Percentiles rank a stretch among this genome's conserved stretches.
Conservation (phyloP, 2,329 filamentous ascomycete species). For the Hypoxylon sp. region DNA sequence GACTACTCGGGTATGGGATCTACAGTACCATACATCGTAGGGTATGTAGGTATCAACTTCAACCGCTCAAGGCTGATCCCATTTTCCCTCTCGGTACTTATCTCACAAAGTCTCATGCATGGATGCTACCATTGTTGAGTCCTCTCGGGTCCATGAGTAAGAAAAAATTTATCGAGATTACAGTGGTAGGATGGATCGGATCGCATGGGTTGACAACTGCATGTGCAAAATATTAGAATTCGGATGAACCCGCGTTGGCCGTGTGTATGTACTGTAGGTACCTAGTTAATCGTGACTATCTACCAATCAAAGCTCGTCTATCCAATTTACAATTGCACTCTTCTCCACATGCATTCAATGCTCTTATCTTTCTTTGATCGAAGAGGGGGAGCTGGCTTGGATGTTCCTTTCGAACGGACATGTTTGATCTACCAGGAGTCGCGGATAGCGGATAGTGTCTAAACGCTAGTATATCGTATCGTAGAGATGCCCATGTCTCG, state of each 20-base stretch:
- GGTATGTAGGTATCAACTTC: neutral
- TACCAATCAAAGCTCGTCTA: constrained; percentile 15
- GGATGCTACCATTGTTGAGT: neutral
- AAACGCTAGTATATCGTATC: neutral
- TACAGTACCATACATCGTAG: neutral
- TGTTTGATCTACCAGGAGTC: neutral
- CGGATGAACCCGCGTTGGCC: constrained; percentile 32
- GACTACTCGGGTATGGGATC: neutral
- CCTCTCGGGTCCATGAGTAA: neutral
- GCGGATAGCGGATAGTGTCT: constrained; percentile 1
- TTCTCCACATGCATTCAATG: neutral
- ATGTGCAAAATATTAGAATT: constrained; percentile 34
- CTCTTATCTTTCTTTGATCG: neutral
- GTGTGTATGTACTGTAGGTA: constrained; percentile 5
- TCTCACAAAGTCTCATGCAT: no score
- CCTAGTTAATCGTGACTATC: neutral
- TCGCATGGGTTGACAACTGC: constrained; percentile 34
- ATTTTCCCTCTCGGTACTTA: neutral
- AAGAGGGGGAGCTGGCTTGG: neutral
- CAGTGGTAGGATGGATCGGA: constrained; percentile 34
- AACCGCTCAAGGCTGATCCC: neutral
- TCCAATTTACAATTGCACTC: constrained; percentile 6
- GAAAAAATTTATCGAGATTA: constrained; percentile 42
- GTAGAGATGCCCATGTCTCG: constrained; percentile 18
- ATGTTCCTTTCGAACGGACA: neutral